Evolutionary conservation across 768 basidiomycete species (phyloP).

Genomic region (Trametes cingulata): DNA sequence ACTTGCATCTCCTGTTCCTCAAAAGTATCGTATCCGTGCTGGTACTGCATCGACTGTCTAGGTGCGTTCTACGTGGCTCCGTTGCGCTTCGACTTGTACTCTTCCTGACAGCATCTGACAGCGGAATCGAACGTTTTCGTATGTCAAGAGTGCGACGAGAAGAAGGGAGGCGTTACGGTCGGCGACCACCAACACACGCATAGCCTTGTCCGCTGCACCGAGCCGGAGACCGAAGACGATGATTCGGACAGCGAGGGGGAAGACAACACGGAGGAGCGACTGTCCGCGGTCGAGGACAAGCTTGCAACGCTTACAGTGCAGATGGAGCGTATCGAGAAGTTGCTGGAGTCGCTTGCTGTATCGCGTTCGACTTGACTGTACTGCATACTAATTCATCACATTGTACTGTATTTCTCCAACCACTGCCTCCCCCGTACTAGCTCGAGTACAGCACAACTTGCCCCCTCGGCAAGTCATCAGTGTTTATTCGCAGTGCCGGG

Average conservation of each 20-base stretch:
- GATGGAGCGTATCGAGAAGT: slow-evolving; percentile 16
- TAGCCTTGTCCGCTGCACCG: slow-evolving; percentile 11
- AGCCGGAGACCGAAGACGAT: not conserved
- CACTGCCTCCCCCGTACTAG: too few relatives aligned
- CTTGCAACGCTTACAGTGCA: not conserved
- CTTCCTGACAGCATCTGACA: not conserved
- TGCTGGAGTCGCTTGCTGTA: slow-evolving; percentile 1
- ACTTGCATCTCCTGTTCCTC: slow-evolving; percentile 12
- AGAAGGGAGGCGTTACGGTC: not conserved
- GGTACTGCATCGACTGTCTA: slow-evolving; percentile 16
- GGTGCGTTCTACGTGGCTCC: not conserved
- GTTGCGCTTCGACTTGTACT: too few relatives aligned
- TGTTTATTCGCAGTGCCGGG: too few relatives aligned
- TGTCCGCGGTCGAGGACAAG: slow-evolving; percentile 9
- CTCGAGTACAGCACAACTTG: too few relatives aligned
- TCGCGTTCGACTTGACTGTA: not conserved
- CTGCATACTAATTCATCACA: not conserved
- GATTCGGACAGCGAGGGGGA: not conserved
- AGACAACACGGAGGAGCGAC: slow-evolving; percentile 3
- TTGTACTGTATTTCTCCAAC: too few relatives aligned
- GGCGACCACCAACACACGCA: slow-evolving; percentile 5
- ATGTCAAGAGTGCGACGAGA: slow-evolving; percentile 10
- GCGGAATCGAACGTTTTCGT: slow-evolving; percentile 8
- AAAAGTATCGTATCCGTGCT: not conserved
- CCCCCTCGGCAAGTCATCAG: too few relatives aligned